Percentiles rank a stretch among this genome's conserved stretches.
These are phyloP conservation scores for Lachancea waltii DNA, from an alignment of 805 yeast genomes.

Conservation along the genomic window DNA sequence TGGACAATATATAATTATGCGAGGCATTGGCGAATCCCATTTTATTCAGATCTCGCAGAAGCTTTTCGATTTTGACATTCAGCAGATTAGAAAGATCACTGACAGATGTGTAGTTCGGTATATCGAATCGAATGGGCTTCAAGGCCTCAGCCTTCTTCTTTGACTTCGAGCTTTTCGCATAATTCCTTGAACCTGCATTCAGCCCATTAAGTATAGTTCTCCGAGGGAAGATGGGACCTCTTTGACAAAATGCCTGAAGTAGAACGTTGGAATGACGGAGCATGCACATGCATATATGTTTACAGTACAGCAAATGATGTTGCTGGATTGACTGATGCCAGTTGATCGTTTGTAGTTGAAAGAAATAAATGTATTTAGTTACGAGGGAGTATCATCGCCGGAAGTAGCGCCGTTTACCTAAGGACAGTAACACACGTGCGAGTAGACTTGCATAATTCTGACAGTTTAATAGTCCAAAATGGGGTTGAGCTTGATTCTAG, in stretches of 20 bases:
- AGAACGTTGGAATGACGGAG: not conserved
- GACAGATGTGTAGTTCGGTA: slow-evolving; percentile 77
- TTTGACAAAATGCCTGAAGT: not conserved
- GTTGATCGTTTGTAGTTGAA: no score
- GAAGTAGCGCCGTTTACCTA: no score
- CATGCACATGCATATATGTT: not conserved
- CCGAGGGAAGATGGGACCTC: not conserved
- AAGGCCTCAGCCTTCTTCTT: slow-evolving; percentile 11
- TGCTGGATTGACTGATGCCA: no score
- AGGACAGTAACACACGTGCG: no score
- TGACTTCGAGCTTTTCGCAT: slow-evolving; percentile 13
- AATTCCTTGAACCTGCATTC: slow-evolving; percentile 5
- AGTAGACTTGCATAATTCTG: no score
- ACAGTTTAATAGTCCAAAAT: no score
- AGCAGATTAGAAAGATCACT: slow-evolving; percentile 70
- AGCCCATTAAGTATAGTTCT: not conserved
- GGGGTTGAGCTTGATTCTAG: no score
- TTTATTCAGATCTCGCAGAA: slow-evolving; percentile 50
- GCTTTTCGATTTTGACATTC: slow-evolving; percentile 53
- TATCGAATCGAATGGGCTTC: slow-evolving; percentile 24
- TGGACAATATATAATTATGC: slow-evolving; percentile 74
- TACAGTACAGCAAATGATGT: not conserved
- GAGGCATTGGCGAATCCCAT: slow-evolving; percentile 68
- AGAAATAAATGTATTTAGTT: no score
- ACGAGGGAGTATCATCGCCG: no score